Base-by-base conservation (phyloP, 768 basidiomycete genomes). In the Piloderma croceum region DNA sequence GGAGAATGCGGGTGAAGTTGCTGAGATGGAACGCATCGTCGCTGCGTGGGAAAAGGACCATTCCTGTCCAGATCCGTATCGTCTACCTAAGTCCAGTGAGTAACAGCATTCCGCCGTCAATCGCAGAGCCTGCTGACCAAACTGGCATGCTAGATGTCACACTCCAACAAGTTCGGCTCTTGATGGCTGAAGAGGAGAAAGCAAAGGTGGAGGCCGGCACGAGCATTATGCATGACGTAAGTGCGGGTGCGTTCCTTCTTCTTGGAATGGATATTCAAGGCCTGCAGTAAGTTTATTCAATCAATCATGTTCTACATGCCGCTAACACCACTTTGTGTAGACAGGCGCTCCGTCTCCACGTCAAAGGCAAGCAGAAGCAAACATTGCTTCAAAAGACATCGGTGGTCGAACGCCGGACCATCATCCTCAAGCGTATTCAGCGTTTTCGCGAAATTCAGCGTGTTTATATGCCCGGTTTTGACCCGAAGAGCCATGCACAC, bases 241-340 rank as follows among this genome's bases (percentile, higher is more conserved):
- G 43, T 0, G 47, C 51, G 2, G 40, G 36, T 6, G 27, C 36
- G 1, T 57, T 58, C 25, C 17, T 58, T 0, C 34, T 42, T 2
- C 36, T 41, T 3, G 54, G 52, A 1, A 21, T 57, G 2, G 54
- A 57, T 10, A n/a, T 58, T 2, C 51, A 57, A 34, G 50, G 53
- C 4, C 34, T 48, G 19, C 57, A 58, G 57, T 58, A 25, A 17
- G 56, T 50, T 3, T 37, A 9, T 29, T 9, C 27, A 12, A 29
- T 29, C 10, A 29, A 29, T 29, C 10, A 29, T 29, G 27, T 15
- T 9, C 15, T 9, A 29, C 9, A 9, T 9, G 10, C 10, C 15
- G 27, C 27, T 37, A 15, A 22, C 27, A 20, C 27, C 22, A 9
- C 15, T 29, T 29, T 15, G 7, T 21, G n/a, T 7, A 22, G 22